A percentile compares a stretch with the other conserved stretches of the same genome.
These are phyloP conservation scores for Aspergillus chevalieri DNA, from an alignment of 2,329 filamentous ascomycete genomes.

Conservation along the genomic window DNA sequence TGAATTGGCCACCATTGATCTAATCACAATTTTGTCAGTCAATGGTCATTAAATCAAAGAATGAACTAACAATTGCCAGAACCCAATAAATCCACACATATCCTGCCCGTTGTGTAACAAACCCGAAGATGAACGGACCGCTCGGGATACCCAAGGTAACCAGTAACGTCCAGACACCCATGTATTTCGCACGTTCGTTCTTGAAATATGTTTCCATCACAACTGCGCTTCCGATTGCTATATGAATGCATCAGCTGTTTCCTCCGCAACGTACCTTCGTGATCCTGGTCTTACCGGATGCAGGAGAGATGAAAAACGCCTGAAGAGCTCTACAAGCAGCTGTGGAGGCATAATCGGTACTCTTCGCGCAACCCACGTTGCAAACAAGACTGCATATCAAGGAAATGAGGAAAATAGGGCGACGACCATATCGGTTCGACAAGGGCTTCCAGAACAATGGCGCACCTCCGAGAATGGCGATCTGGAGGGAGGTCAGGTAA, in stretches of 20 bases:
- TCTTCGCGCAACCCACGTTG: constrained; percentile 51
- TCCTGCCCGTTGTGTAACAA: constrained; percentile 48
- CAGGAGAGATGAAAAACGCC: constrained; percentile 53
- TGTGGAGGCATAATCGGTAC: constrained; percentile 45
- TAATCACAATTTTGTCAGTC: constrained; percentile 7
- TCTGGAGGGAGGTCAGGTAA: constrained; percentile 53
- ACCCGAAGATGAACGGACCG: constrained; percentile 32
- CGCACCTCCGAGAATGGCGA: constrained; percentile 47
- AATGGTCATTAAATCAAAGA: constrained; percentile 5
- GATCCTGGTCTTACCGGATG: constrained; percentile 23
- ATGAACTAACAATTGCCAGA: constrained; percentile 47
- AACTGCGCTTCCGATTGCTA: constrained; percentile 50
- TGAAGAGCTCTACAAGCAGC: constrained; percentile 47
- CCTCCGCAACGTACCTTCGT: too few relatives aligned
- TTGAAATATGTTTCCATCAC: constrained; percentile 56
- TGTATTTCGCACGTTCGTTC: constrained; percentile 48
- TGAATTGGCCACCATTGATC: constrained; percentile 52
- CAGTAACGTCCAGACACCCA: constrained; percentile 53
- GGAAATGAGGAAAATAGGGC: constrained; percentile 51
- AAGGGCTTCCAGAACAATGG: constrained; percentile 54
- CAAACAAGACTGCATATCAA: constrained; percentile 45
- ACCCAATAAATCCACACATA: constrained; percentile 57
- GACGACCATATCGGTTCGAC: constrained; percentile 48
- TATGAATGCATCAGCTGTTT: too few relatives aligned
- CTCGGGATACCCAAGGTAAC: constrained; percentile 46